Base-by-base conservation (phyloP, 129 eudicot species). In the Rutidosis leptorrhynchoides region DNA sequence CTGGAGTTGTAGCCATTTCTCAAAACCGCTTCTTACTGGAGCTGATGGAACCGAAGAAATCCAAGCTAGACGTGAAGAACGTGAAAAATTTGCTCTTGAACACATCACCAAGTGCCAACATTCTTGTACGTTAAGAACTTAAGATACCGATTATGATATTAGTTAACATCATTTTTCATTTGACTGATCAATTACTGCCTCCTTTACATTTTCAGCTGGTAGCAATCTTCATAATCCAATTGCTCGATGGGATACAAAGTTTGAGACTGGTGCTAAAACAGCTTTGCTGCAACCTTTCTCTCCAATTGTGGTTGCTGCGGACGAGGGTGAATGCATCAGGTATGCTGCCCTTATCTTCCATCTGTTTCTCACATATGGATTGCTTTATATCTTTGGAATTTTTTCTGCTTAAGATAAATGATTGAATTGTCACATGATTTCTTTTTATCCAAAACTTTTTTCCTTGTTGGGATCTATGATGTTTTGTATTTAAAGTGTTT, bases 1-100 rank as follows among this genome's bases (percentile, higher is more conserved):
- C 51, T 93, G 99, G 99, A 93, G 99, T 28, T 93, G 99, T 69
- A 90, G 96, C 70, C 96, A 84, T 84, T 93, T 93, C 49, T 89
- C 99, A 57, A 93, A 93, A 76, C 96, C 99, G 7, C 89, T 93
- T 60, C 96, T 93, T 67, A 86, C 86, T 12, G 84, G 85, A 54
- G 56, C 82, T 58, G 96, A 93, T 69, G 99, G 82, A 17, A 75
- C 83, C 57, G 96, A 86, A 74, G 95, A 89, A 65, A 57, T 82
- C 20, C 58, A 74, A 20, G 80, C 81, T 59, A 89, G 81, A 70
- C 83, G 96, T 75, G 96, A 86, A 35, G 92, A 84, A 75, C 81
- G 84, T 63, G 99, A 93, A 55, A 93, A 76, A 66, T 11, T 69
- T 78, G 96, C 91, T 28, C 78, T 89, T 63, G 90, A 89, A 27